Evolutionary conservation across 176 grass and related monocot genomes (phyloP), one percentile per base, ranked within the genome.

Genomic region (Oryza longistaminata): DNA sequence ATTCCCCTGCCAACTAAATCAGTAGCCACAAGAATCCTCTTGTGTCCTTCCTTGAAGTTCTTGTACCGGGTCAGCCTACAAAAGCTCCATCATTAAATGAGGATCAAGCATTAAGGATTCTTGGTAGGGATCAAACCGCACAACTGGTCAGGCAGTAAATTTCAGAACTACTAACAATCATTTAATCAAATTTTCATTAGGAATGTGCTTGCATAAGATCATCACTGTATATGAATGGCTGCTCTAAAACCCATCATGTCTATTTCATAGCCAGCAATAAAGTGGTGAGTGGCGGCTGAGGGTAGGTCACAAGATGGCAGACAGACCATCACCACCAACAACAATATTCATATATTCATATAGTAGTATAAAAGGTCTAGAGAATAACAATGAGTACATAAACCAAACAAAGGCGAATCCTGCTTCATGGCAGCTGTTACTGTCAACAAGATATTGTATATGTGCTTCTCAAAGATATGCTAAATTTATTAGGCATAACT

Each of bases 1-100:
- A 99, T 99, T 52, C 97, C 97, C 81, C 97, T 96, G 60, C 97
- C 97, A 29, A 99, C 97, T 58, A 99, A 81, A 92, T 99, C 97
- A 0, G 97, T 99, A 34, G 97, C 97, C 49, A 94, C 97, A 64
- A 99, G 90, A 77, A 99, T 99, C 35, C 97, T 93, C 82, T 99
- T 99, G 82, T 94, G 97, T 7, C 97, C 97, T 91, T 99, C 97
- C 90, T 99, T 99, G 79, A 99, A 99, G 65, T 88, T 94, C 75
- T 99, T 99, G 87, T 99, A 99, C 40, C 88, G 88, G 0, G 92
- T 99, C 43, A 99, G 75, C 88, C 95, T 98, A 69, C 21, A 8
- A 88, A 58, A 85, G 19, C 29, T 31, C 29, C 16, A 74, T 9
- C 11, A 40, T 11, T 17, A 9, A 74, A 29, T 27, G 7, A 7